phyloP scores from a whole-genome alignment of 2,329 filamentous ascomycete genomes.

The Cladosporium sp. region DNA sequence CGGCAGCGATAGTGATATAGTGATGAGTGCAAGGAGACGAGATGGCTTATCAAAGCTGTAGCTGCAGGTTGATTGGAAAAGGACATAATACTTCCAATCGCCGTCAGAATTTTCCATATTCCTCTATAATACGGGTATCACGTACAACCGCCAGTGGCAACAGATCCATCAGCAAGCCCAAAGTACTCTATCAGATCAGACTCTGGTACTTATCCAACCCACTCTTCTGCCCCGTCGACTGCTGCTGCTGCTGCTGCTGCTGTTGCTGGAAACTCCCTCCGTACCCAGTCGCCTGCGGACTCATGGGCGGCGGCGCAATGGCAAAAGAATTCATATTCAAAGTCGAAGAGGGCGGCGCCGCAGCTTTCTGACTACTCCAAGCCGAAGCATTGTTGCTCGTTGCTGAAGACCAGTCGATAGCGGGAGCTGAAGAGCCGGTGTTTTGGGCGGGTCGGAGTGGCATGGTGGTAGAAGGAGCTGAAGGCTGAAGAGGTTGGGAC shows the following conservation, averaged over 20 bases:
- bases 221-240: constrained; percentile 29
- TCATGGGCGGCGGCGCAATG: constrained; percentile 32
- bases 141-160: neutral
- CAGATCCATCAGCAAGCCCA: no score
- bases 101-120: neutral
- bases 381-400: constrained; percentile 23
- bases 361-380: constrained; percentile 18
- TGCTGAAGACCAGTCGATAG: constrained; percentile 55
- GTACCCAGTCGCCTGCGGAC: constrained; percentile 38
- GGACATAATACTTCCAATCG: neutral
- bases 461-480: constrained; percentile 24
- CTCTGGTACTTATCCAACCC: constrained; percentile 70
- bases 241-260: constrained; percentile 30
- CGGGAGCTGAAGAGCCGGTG: constrained; percentile 23
- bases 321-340: constrained; percentile 23
- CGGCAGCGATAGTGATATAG: neutral
- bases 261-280: constrained; percentile 33
- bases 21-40: neutral
- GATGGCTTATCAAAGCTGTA: neutral
- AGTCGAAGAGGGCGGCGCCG: neutral
- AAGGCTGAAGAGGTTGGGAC: constrained; percentile 41
- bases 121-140: neutral
- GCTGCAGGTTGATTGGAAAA: neutral
- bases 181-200: constrained; percentile 44
- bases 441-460: constrained; percentile 34